A percentile compares a stretch with the other conserved stretches of the same genome.
phyloP scores from a whole-genome alignment of 768 basidiomycete species.

The Cubamyces sp. region DNA sequence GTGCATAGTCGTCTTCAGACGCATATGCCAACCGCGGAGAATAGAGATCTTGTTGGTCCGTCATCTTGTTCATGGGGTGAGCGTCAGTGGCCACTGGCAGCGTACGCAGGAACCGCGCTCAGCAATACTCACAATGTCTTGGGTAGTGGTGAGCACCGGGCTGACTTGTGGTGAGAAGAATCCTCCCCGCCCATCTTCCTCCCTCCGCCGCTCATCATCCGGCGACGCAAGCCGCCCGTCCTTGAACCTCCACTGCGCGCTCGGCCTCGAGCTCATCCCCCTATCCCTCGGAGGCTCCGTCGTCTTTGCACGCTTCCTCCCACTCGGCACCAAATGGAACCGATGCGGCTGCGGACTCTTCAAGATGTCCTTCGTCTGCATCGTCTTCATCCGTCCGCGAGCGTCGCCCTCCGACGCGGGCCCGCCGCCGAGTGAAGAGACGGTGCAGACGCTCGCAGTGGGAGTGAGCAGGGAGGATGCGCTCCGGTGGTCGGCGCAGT shows the following conservation, averaged over 20 bases:
- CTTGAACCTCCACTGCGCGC: not conserved
- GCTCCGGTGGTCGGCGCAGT: slow-evolving; percentile 8
- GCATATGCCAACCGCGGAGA: not conserved
- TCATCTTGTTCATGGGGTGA: too few relatives aligned
- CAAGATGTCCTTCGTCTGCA: slow-evolving; percentile 24
- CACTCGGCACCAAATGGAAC: slow-evolving; percentile 17
- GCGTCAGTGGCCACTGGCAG: too few relatives aligned
- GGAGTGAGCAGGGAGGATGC: slow-evolving; percentile 11
- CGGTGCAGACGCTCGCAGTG: slow-evolving; percentile 17
- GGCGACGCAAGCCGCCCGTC: not conserved
- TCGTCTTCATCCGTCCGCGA: slow-evolving; percentile 18
- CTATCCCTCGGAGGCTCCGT: not conserved
- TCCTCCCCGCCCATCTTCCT: not conserved
- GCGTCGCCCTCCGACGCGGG: not conserved
- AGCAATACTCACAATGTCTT: too few relatives aligned
- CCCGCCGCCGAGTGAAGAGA: slow-evolving; percentile 9
- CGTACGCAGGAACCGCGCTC: too few relatives aligned
- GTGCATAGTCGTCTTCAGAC: not conserved
- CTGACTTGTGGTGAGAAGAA: not conserved
- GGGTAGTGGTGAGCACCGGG: too few relatives aligned
- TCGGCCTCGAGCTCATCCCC: not conserved
- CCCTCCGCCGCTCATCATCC: not conserved
- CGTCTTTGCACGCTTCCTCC: not conserved
- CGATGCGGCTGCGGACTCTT: slow-evolving; percentile 21
- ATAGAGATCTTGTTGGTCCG: not conserved